These are phyloP conservation scores for Trichoderma arundinaceum DNA, from an alignment of 2,329 filamentous ascomycete genomes.

Conservation along the genomic window DNA sequence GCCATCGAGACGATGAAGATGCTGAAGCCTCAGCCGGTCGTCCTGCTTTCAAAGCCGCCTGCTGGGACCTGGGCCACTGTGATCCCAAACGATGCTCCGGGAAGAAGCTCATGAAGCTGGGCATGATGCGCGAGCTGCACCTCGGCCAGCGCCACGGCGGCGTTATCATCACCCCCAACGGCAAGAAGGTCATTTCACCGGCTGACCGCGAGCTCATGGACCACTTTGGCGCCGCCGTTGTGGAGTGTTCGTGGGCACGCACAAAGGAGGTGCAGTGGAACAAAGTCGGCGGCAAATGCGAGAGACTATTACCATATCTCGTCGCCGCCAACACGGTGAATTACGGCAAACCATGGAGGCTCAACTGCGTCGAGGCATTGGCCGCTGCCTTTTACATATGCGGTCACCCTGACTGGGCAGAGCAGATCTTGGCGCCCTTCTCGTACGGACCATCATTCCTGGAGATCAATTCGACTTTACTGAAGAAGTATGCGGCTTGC, in stretches of 20 bases:
- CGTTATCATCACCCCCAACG: conserved; percentile 94
- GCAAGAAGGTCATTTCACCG: conserved; percentile 81
- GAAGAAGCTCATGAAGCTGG: conserved; percentile 89
- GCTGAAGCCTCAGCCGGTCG: conserved; percentile 41
- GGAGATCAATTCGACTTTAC: conserved; percentile 82
- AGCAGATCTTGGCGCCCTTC: conserved; percentile 81
- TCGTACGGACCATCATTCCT: conserved; percentile 88
- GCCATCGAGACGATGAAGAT: conserved; percentile 52
- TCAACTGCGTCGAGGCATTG: conserved; percentile 95
- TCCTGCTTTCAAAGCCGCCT: conserved; percentile 84
- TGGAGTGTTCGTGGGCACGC: conserved; percentile 96
- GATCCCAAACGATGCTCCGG: conserved; percentile 96
- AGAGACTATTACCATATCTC: conserved; percentile 88
- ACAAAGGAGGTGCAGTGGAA: conserved; percentile 89
- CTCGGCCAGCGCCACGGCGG: conserved; percentile 91
- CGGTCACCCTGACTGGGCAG: conserved; percentile 88
- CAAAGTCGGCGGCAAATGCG: conserved; percentile 91
- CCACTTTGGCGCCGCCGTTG: conserved; percentile 89
- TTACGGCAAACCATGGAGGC: conserved; percentile 91
- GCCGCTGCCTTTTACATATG: conserved; percentile 94
- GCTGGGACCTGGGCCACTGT: conserved; percentile 98
- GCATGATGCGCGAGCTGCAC: conserved; percentile 90
- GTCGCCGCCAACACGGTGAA: conserved; percentile 97
- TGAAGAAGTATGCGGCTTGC: conserved; percentile 86
- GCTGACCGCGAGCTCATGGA: conserved; percentile 83